Evolutionary conservation across 768 basidiomycete genomes (phyloP).

Genomic region (Nidula microcarpa): DNA sequence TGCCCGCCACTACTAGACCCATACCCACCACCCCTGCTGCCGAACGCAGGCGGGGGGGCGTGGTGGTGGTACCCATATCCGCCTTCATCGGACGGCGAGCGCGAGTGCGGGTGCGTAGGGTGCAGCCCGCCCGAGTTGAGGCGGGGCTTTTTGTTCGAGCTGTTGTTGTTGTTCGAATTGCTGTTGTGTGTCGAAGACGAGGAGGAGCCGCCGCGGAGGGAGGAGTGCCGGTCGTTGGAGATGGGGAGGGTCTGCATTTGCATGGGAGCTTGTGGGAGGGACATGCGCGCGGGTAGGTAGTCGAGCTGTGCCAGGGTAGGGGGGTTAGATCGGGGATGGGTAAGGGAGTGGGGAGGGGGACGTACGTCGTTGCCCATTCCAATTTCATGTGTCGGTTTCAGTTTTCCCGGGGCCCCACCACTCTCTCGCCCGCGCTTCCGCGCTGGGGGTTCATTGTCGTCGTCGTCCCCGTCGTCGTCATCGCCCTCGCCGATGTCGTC

Average conservation of each 20-base stretch:
- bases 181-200: background rate
- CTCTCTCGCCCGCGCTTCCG: constrained; percentile 21
- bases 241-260: constrained; percentile 19
- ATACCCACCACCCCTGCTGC: too few relatives aligned
- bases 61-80: background rate
- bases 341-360: background rate
- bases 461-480: constrained; percentile 39
- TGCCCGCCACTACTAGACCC: too few relatives aligned
- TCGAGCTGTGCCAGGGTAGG: constrained; percentile 10
- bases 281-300: constrained; percentile 14
- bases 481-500: constrained; percentile 36
- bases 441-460: constrained; percentile 22
- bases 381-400: constrained; percentile 18
- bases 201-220: constrained; percentile 3
- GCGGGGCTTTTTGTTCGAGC: constrained; percentile 19
- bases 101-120: constrained; percentile 12
- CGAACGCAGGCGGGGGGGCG: background rate
- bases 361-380: constrained; percentile 11
- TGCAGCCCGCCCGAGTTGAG: constrained; percentile 7
- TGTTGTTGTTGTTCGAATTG: constrained; percentile 1
- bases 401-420: constrained; percentile 18
- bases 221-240: constrained; percentile 23
- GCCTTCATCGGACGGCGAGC: constrained; percentile 21
- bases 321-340: background rate
- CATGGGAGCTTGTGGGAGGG: constrained; percentile 21